A percentile compares a stretch with the other conserved stretches of the same genome.
Conservation (phyloP, 441 rosid genomes). For the Lepidium campestre region DNA sequence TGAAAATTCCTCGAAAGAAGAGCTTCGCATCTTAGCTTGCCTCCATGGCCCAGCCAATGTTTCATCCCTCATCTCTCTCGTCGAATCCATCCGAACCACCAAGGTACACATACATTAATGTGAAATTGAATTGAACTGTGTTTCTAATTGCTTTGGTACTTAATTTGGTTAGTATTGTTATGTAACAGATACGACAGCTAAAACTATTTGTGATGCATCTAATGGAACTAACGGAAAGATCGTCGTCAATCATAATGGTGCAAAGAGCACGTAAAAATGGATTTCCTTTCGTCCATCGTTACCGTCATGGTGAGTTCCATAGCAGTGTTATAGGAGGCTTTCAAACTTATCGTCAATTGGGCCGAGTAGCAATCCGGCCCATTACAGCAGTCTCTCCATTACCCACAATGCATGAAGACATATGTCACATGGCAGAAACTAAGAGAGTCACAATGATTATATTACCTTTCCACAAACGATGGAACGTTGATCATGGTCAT, state of each 20-base stretch:
- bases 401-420: slow-evolving; percentile 70
- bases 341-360: slow-evolving; percentile 57
- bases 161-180: neutral
- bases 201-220: slow-evolving; percentile 68
- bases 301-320: slow-evolving; percentile 42
- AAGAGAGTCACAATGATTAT: slow-evolving; percentile 56
- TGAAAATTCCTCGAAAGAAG: slow-evolving; percentile 29
- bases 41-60: slow-evolving; percentile 57
- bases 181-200: slow-evolving; percentile 29
- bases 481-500: slow-evolving; percentile 32
- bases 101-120: slow-evolving; percentile 20
- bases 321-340: slow-evolving; percentile 51
- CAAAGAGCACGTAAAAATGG: slow-evolving; percentile 58
- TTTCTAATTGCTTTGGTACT: neutral
- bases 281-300: slow-evolving; percentile 55
- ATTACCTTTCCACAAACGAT: slow-evolving; percentile 61
- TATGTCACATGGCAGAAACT: slow-evolving; percentile 64
- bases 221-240: slow-evolving; percentile 66
- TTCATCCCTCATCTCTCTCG: slow-evolving; percentile 51
- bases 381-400: slow-evolving; percentile 55
- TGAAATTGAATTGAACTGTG: too few species aligned
- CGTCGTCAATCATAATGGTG: slow-evolving; percentile 67
- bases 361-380: slow-evolving; percentile 53
- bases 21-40: slow-evolving; percentile 62
- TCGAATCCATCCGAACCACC: slow-evolving; percentile 57